These are phyloP conservation scores for Ramularia endophylla DNA, from an alignment of 2,329 filamentous ascomycete genomes.

Conservation along the genomic window DNA sequence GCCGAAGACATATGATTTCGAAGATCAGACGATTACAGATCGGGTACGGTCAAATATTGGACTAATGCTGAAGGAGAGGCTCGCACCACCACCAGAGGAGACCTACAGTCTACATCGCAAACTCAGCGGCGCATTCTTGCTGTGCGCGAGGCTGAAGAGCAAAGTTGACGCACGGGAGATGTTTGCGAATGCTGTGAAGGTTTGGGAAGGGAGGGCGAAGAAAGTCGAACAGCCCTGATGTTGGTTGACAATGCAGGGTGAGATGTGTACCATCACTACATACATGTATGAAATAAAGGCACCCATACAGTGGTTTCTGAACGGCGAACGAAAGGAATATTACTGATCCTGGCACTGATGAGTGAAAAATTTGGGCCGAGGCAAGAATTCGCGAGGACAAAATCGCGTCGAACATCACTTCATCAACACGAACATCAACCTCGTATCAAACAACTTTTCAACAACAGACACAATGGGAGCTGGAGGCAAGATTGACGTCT, in stretches of 20 bases:
- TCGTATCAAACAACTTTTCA: too few species aligned
- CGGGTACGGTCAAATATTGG: slow-evolving; percentile 83
- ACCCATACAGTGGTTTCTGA: too few species aligned
- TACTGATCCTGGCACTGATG: too few species aligned
- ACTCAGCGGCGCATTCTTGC: slow-evolving; percentile 85
- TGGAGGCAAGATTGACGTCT: slow-evolving; percentile 53
- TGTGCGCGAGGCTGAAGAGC: slow-evolving; percentile 83
- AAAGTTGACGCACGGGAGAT: slow-evolving; percentile 73
- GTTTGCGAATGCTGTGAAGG: slow-evolving; percentile 56
- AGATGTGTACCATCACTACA: too few species aligned
- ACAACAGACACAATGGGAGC: slow-evolving; percentile 41
- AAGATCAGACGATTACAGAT: slow-evolving; percentile 92
- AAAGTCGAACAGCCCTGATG: slow-evolving; percentile 12
- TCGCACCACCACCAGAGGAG: slow-evolving; percentile 91
- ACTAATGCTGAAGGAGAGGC: slow-evolving; percentile 81
- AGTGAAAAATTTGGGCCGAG: too few species aligned
- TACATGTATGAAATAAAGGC: too few species aligned
- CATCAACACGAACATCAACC: too few species aligned
- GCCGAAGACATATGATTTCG: slow-evolving; percentile 84
- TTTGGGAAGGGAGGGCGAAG: slow-evolving; percentile 28
- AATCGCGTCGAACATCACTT: too few species aligned
- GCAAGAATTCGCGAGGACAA: too few species aligned
- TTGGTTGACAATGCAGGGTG: too few species aligned
- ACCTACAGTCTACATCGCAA: slow-evolving; percentile 95
- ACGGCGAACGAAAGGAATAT: too few species aligned